Percentiles rank a stretch among this genome's conserved stretches.
phyloP scores from a whole-genome alignment of 306 rosid species.

The Prunus mira region DNA sequence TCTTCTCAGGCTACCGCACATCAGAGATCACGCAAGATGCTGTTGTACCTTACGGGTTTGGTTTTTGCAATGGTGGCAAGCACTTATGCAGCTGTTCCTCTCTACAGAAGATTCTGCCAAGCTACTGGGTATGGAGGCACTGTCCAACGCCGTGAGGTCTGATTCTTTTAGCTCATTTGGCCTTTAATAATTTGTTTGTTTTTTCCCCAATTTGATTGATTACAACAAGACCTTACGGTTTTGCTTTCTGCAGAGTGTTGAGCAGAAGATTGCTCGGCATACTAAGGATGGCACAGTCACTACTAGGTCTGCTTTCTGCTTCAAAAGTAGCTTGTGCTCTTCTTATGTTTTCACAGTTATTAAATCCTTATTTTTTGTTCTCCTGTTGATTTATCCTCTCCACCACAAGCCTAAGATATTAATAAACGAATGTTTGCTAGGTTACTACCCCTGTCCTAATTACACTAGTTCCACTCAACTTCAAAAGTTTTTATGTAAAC shows the following conservation, averaged over 20 bases:
- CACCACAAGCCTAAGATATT: not conserved
- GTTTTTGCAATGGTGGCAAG: constrained; percentile 84
- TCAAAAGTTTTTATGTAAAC: not conserved
- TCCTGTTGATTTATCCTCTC: not conserved
- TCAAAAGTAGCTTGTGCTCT: constrained; percentile 13
- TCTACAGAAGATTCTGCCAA: constrained; percentile 91
- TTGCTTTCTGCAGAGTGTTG: constrained; percentile 63
- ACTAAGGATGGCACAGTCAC: constrained; percentile 59
- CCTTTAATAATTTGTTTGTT: not conserved
- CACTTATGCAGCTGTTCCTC: constrained; percentile 88
- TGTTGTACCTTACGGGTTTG: constrained; percentile 63
- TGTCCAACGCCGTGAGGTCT: constrained; percentile 79
- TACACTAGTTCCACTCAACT: not conserved
- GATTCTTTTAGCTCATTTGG: constrained; percentile 10
- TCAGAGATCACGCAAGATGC: constrained; percentile 70
- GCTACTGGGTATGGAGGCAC: constrained; percentile 99
- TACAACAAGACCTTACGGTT: constrained; percentile 8
- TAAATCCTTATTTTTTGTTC: not conserved
- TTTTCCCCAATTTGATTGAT: not conserved
- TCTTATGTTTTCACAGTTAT: not conserved
- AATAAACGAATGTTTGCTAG: not conserved
- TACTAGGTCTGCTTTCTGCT: constrained; percentile 49
- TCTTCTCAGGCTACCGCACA: constrained; percentile 49
- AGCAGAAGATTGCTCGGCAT: constrained; percentile 93
- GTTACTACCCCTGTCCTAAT: not conserved